Evolutionary conservation across 2,329 filamentous ascomycete genomes (phyloP), one percentile per base, ranked within the genome.

Genomic region (Colletotrichum acutatum): DNA sequence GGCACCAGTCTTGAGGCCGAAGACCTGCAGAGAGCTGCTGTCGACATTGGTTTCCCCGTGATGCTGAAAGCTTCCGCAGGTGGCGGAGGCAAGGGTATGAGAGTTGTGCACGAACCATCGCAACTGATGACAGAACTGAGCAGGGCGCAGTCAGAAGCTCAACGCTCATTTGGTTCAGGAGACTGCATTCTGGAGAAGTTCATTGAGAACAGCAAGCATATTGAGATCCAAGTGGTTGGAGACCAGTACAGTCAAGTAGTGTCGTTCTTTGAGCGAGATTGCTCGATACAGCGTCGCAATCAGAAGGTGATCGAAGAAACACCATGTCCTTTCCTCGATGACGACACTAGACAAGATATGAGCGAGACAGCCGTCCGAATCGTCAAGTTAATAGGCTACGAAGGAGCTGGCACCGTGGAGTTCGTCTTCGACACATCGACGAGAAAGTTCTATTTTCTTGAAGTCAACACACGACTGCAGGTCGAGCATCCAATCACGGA

Each of bases 171-270:
- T 16, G 37, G 37, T 3, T 42, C 37, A 16, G 37, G 37, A 7
- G 37, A 82, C 54, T 79, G 77, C 37, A 77, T 85, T 65, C 66
- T 84, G 14, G 83, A 85, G 66, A 81, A 82, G 46, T 85, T 81
- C 66, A 78, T 84, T 24, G 77, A 82, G 52, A 74, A 74, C 11
- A 78, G 78, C 37, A 82, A 83, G 65, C 85, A 87, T 70, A 78
- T 87, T 7, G 85, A 87, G 74, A 79, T 86, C 0, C 85, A 87
- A 68, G 81, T 87, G n/a, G 46, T 86, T 5, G 84, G 85, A 3
- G 82, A 86, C 76, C 37, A 42, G 37, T 42, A 42, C 19, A 85
- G 84, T 1, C 77, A 81, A 34, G 82, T 84, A 0, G 72, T 82
- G 9, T 79, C 78, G 32, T 72, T 85, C 6, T 80, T 80, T 65